These are phyloP conservation scores for Calonectria ilicicola DNA, from an alignment of 2,329 filamentous ascomycete species.

Conservation along the genomic window DNA sequence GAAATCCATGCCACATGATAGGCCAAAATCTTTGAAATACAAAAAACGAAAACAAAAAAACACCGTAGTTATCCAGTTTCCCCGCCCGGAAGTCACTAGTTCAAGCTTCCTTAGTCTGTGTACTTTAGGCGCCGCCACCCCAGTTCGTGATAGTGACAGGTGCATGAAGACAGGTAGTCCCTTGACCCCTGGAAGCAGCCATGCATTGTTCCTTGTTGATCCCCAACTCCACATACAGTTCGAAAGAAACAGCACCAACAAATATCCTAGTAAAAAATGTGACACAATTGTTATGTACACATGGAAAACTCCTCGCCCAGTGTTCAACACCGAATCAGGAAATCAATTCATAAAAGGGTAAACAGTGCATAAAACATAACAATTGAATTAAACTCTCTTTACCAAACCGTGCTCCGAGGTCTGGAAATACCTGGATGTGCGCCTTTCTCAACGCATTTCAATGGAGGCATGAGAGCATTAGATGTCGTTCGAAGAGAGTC, in stretches of 20 bases:
- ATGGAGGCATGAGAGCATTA: constrained; percentile 20
- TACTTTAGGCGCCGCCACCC: background rate
- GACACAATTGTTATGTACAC: background rate
- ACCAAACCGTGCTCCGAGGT: constrained; percentile 34
- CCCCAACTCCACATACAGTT: background rate
- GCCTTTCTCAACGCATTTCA: constrained; percentile 30
- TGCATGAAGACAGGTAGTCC: background rate
- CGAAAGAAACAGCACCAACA: background rate
- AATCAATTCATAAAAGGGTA: background rate
- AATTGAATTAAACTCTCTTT: background rate
- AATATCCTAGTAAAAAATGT: background rate
- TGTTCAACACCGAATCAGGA: background rate
- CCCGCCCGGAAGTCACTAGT: background rate
- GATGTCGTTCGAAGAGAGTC: background rate
- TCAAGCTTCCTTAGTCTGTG: background rate
- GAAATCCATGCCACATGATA: background rate
- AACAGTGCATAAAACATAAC: background rate
- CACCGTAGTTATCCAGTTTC: background rate
- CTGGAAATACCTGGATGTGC: constrained; percentile 9
- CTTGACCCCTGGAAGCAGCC: constrained; percentile 1
- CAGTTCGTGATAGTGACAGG: constrained; percentile 6
- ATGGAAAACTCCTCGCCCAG: background rate
- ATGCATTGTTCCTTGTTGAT: constrained; percentile 1
- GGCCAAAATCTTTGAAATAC: background rate
- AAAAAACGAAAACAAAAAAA: no score